Base-by-base conservation (phyloP, 805 yeast species). In the Saccharomyces paradoxus region DNA sequence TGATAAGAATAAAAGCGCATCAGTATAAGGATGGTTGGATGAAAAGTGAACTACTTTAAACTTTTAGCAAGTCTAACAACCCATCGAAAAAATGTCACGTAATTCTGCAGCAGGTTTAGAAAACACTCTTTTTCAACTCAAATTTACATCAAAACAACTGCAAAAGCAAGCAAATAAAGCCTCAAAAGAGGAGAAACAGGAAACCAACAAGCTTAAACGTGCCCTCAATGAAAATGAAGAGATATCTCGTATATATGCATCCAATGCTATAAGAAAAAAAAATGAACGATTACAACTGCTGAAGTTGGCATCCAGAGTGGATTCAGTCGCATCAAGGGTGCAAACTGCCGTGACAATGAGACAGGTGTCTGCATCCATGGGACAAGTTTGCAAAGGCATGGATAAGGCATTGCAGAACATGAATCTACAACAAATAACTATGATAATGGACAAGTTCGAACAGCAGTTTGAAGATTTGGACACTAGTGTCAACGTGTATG, bases 281-380 rank as follows among this genome's bases (percentile, higher is more conserved):
- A 87, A 87, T 63, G 99, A 94, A 70, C 76, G 92, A 58, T 76
- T 92, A 52, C 92, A 87, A 66, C 72, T 94, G 53, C 74, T 94
- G 52, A 78, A 92, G 60, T 75, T 94, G 55, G 86, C 97, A 0
- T 88, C 96, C 0, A 74, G 97, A 55, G 88, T 94, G 22, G 99
- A 94, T 71, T 92, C 98, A 0, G 99, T 94, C 26, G 96, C 98
- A 0, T 86, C 95, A 3, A 74, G 99, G 56, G 96, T 94, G 2
- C 97, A 92, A 64, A 94, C 99, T 0, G 99, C 99, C 0, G 97
- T 94, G 6, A 92, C 98, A 0, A 94, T 94, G 99, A 80, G 96
- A 60, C 83, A 88, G 50, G 97, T 94, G 10, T 89, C 96, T 0
- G 90, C 91, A 1, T 91, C 90, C 62, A 94, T 94, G 98, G 81